Percentiles rank a stretch among this genome's conserved stretches.
Conservation (phyloP, 768 basidiomycete genomes). For the Gloeostereum incarnatum region DNA sequence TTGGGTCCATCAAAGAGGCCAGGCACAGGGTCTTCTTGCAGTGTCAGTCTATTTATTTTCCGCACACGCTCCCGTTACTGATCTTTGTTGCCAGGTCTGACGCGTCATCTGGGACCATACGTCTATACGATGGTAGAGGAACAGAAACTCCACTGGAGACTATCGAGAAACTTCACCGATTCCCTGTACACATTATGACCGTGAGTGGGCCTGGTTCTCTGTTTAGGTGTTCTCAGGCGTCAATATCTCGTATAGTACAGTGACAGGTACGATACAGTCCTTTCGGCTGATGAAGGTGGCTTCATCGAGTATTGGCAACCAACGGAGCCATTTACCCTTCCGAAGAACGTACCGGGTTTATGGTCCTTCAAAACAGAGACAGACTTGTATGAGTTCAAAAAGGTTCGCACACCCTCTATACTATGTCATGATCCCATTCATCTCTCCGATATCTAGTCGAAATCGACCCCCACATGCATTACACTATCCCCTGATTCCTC, state of each 20-base stretch:
- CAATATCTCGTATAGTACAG: constrained; percentile 55
- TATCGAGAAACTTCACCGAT: constrained; percentile 71
- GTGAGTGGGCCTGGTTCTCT: constrained; percentile 35
- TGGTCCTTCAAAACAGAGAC: constrained; percentile 92
- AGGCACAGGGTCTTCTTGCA: constrained; percentile 82
- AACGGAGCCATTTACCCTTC: constrained; percentile 76
- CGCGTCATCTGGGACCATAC: constrained; percentile 58
- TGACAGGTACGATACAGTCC: constrained; percentile 80
- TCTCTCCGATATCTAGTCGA: constrained; percentile 44
- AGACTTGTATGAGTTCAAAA: constrained; percentile 97
- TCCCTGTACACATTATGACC: constrained; percentile 86
- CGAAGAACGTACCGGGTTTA: constrained; percentile 65
- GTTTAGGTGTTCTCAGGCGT: background rate
- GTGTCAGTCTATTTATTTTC: constrained; percentile 42
- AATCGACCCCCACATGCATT: constrained; percentile 86
- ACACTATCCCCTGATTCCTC: constrained; percentile 85
- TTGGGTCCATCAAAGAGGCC: constrained; percentile 89
- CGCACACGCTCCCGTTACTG: constrained; percentile 6
- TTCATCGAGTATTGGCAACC: constrained; percentile 98
- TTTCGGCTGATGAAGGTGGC: constrained; percentile 91
- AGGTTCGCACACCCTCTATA: constrained; percentile 36
- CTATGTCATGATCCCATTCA: background rate
- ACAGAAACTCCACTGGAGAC: constrained; percentile 69
- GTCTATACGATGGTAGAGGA: constrained; percentile 90
- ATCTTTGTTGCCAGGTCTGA: constrained; percentile 55